Base-by-base conservation (phyloP, 1,139 yeast genomes). In the Wickerhamomyces sp. region DNA sequence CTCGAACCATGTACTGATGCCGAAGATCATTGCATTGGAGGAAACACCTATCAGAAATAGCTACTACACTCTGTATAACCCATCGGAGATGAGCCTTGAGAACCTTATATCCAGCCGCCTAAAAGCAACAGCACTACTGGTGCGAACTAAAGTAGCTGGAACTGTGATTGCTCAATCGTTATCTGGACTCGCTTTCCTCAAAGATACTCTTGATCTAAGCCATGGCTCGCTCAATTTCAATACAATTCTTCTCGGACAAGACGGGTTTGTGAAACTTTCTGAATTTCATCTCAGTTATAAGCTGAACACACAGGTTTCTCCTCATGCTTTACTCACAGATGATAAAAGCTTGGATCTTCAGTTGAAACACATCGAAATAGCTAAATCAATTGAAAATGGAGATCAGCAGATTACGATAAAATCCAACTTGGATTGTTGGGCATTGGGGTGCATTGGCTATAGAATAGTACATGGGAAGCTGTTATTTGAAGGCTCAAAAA, bases 401-500 rank as follows among this genome's bases (percentile, higher is more conserved):
- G 19, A 17, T 9, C n/a, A 19, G 12, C n/a, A 22, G 13, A 16
- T 45, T 5, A 8, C 12, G 2, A 33, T 39, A 0, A 34, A 27
- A 4, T 33, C 47, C 10, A 35, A 36, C 7, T 15, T 46, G 10
- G 52, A 48, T 31, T 21, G 42, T 7, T 45, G 47, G 45, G 31
- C 43, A 14, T 17, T 45, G 3, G 51, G 48, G 3, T 41, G 51
- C 27, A 39, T 47, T 24, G 54, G 52, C 15, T 61, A 56, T 20
- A 49, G 54, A 25, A 38, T 58, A 16, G 46, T 51, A 31, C 45
- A 45, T 28, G 38, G 49, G 20, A 40, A 50, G 24, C 39, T 48
- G 24, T 39, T 42, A 13, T 47, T 52, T 8, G 36, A 28, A 19
- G 50, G 52, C 5, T 24, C 35, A 5, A 24, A 12, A 12, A 25